Evolutionary conservation across 306 rosid species (phyloP).

Genomic region (Dalbergia oliveri): DNA sequence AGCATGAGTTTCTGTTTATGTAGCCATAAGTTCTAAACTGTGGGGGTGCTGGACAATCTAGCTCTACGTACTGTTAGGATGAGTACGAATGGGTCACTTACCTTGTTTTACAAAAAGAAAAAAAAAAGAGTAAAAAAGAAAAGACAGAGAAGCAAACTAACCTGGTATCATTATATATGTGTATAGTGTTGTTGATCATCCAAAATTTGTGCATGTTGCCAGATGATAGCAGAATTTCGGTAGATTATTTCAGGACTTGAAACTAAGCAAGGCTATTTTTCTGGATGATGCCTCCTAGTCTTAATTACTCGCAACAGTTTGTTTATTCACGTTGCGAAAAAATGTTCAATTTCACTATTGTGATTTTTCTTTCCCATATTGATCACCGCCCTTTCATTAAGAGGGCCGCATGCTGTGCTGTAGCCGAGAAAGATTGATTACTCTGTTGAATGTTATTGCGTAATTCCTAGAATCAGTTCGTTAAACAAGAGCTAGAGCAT

Average conservation of each 20-base stretch:
- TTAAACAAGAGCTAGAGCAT: not conserved
- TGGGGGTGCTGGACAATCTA: constrained; percentile 29
- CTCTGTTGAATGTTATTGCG: not conserved
- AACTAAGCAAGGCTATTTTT: not conserved
- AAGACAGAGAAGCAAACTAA: constrained; percentile 15
- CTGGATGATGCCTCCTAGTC: not conserved
- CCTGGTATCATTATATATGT: constrained; percentile 35
- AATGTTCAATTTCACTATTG: constrained; percentile 10
- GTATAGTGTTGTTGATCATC: constrained; percentile 37
- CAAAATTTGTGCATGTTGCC: constrained; percentile 6
- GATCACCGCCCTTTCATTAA: constrained; percentile 9
- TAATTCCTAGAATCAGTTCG: not conserved
- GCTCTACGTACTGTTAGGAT: constrained; percentile 5
- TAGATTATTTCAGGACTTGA: constrained; percentile 9
- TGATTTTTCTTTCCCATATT: constrained; percentile 6
- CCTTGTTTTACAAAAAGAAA: not conserved
- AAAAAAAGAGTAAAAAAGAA: not conserved
- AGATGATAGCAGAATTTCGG: constrained; percentile 16
- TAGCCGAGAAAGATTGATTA: not conserved
- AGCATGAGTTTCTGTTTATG: constrained; percentile 19
- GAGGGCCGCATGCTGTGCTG: not conserved
- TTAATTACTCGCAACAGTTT: not conserved
- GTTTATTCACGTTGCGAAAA: constrained; percentile 7
- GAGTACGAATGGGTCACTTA: constrained; percentile 41
- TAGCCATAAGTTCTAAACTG: constrained; percentile 23